Percentiles rank a stretch among this genome's conserved stretches.
phyloP scores from a whole-genome alignment of 2,329 filamentous ascomycete species.

The Sclerotinia minor region DNA sequence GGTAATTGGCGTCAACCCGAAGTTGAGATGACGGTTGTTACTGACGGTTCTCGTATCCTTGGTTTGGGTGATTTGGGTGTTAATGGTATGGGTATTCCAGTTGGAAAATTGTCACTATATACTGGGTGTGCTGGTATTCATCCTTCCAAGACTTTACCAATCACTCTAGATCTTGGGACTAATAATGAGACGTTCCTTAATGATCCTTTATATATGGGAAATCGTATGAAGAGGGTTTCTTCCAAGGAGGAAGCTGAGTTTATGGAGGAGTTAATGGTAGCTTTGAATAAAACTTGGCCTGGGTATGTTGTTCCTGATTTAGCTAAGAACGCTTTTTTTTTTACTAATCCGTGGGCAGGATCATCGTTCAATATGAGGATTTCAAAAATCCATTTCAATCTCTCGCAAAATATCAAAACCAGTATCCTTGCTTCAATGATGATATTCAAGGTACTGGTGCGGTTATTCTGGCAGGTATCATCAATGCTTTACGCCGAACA shows the following conservation, averaged over 20 bases:
- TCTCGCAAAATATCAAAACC: conserved; percentile 69
- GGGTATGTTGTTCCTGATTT: conserved; percentile 69
- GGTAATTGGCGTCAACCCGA: conserved; percentile 68
- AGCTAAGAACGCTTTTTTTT: conserved; percentile 57
- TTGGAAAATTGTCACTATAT: conserved; percentile 79
- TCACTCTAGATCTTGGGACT: conserved; percentile 83
- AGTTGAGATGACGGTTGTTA: conserved; percentile 57
- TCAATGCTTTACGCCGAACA: conserved; percentile 70
- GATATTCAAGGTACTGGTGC: conserved; percentile 88
- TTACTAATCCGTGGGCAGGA: conserved; percentile 21
- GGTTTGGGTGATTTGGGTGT: conserved; percentile 84
- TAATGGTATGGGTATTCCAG: conserved; percentile 78
- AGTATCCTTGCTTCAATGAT: conserved; percentile 87
- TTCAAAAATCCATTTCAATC: conserved; percentile 61
- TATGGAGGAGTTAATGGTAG: conserved; percentile 70
- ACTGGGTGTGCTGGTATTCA: conserved; percentile 86
- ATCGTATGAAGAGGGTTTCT: conserved; percentile 63
- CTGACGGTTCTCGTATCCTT: conserved; percentile 64
- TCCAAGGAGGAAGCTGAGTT: conserved; percentile 75
- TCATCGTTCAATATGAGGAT: conserved; percentile 67
- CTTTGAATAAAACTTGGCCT: conserved; percentile 68
- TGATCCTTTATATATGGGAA: conserved; percentile 77
- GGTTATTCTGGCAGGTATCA: conserved; percentile 79
- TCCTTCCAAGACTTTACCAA: conserved; percentile 74
- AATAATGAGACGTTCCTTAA: conserved; percentile 72